Conservation (phyloP, 768 basidiomycete species). For the Tulasnella sp. region DNA sequence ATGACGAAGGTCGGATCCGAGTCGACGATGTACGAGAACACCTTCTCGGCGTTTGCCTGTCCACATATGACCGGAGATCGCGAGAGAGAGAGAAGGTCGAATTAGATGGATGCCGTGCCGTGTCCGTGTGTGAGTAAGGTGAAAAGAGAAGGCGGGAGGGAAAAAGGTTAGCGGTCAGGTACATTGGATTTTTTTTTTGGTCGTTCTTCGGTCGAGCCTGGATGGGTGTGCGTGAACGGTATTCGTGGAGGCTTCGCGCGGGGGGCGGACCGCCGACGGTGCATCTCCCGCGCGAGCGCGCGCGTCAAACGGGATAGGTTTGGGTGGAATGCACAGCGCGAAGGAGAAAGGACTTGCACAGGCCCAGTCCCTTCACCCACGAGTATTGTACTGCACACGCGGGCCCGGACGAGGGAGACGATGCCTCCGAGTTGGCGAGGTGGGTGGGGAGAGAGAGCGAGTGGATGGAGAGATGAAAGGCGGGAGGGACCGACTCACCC, state of each 20-base stretch:
- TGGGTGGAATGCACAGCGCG: not conserved
- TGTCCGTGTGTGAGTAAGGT: not conserved
- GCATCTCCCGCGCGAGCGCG: too few species aligned
- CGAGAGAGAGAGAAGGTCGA: too few species aligned
- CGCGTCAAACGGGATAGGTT: too few species aligned
- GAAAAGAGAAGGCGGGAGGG: not conserved
- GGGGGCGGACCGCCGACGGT: not conserved
- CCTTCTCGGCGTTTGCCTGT: conserved; percentile 40
- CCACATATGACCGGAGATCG: not conserved
- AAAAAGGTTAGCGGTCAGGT: not conserved
- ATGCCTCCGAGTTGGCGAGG: too few species aligned
- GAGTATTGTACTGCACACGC: not conserved
- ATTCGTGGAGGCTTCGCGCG: not conserved
- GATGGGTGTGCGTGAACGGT: not conserved
- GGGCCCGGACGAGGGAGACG: not conserved
- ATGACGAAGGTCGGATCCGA: conserved; percentile 35
- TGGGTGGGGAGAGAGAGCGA: too few species aligned
- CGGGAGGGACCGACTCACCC: conserved; percentile 35
- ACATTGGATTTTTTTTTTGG: not conserved
- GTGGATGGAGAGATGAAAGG: not conserved
- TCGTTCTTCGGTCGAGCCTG: too few species aligned
- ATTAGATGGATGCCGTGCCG: not conserved
- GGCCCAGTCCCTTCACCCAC: not conserved
- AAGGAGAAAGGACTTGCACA: not conserved
- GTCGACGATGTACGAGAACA: conserved; percentile 43